Percentiles rank a stretch among this genome's conserved stretches.
phyloP scores from a whole-genome alignment of 371 early-diverging fungal genomes.

The Cokeromyces recurvatus region DNA sequence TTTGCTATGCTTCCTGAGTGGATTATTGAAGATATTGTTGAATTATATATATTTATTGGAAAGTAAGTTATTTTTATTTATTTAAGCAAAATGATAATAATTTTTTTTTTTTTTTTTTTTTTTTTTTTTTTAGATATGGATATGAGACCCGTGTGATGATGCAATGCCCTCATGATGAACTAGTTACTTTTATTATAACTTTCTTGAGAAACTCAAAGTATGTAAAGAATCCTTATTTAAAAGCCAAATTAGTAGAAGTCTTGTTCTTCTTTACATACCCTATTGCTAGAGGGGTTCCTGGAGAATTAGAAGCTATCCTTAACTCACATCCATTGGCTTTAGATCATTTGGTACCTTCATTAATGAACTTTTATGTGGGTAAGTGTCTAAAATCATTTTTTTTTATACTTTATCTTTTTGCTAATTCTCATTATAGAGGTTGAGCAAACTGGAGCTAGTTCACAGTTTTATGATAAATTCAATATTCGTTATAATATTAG shows the following conservation, averaged over 20 bases:
- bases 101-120: not conserved
- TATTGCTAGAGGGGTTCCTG: constrained; percentile 41
- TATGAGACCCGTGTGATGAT: constrained; percentile 59
- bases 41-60: constrained; percentile 62
- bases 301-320: constrained; percentile 65
- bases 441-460: constrained; percentile 89
- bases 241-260: constrained; percentile 91
- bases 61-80: constrained; percentile 30
- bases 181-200: constrained; percentile 76
- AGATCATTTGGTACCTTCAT: constrained; percentile 68
- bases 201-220: constrained; percentile 73
- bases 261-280: constrained; percentile 71
- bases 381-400: too few species aligned
- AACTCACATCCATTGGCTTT: constrained; percentile 72
- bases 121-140: constrained; percentile 32
- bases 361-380: constrained; percentile 90
- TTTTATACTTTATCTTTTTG: not conserved
- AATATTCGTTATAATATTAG: constrained; percentile 95
- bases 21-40: constrained; percentile 85
- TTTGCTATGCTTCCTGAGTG: constrained; percentile 91
- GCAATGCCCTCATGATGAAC: constrained; percentile 57
- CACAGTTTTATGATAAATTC: constrained; percentile 98
- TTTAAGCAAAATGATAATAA: not conserved
- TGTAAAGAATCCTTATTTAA: constrained; percentile 92
- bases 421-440: constrained; percentile 53